phyloP scores from a whole-genome alignment of 805 yeast genomes.

The Hermanozyma aechmeae region DNA sequence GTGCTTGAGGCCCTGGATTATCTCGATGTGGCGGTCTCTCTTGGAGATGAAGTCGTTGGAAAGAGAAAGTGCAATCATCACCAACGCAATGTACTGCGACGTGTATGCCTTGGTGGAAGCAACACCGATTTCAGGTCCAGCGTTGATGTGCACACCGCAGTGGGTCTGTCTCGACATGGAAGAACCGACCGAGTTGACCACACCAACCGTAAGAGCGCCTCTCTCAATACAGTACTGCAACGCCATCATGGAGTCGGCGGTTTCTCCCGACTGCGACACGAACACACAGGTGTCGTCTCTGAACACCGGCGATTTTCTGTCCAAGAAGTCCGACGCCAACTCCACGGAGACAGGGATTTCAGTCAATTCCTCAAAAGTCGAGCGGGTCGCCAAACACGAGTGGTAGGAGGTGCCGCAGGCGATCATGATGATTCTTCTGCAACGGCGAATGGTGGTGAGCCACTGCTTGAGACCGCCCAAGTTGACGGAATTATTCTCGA shows the following conservation, averaged over 20 bases:
- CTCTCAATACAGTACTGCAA: slow-evolving; percentile 92
- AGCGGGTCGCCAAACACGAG: slow-evolving; percentile 95
- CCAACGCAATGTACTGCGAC: slow-evolving; percentile 93
- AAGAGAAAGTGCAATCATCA: slow-evolving; percentile 91
- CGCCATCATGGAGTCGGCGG: slow-evolving; percentile 95
- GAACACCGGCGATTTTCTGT: slow-evolving; percentile 92
- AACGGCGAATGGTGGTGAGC: slow-evolving; percentile 83
- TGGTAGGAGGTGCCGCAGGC: slow-evolving; percentile 99
- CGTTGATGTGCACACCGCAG: slow-evolving; percentile 98
- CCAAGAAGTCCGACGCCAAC: slow-evolving; percentile 90
- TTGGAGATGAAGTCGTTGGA: slow-evolving; percentile 85
- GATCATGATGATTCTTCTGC: slow-evolving; percentile 93
- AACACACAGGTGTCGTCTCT: slow-evolving; percentile 97
- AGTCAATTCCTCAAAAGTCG: slow-evolving; percentile 91
- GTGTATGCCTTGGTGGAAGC: slow-evolving; percentile 99
- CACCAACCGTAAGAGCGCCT: slow-evolving; percentile 96
- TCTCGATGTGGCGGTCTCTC: slow-evolving; percentile 67
- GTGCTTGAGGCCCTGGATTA: slow-evolving; percentile 73
- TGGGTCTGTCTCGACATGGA: slow-evolving; percentile 93
- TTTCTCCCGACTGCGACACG: slow-evolving; percentile 98
- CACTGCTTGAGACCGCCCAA: slow-evolving; percentile 86
- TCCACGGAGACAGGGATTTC: slow-evolving; percentile 92
- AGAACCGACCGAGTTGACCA: slow-evolving; percentile 96
- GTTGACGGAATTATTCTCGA: slow-evolving; percentile 63
- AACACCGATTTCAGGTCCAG: slow-evolving; percentile 99